Percentiles rank a stretch among this genome's conserved stretches.
phyloP scores from a whole-genome alignment of 2,329 filamentous ascomycete genomes.

The Biscogniauxia marginata region DNA sequence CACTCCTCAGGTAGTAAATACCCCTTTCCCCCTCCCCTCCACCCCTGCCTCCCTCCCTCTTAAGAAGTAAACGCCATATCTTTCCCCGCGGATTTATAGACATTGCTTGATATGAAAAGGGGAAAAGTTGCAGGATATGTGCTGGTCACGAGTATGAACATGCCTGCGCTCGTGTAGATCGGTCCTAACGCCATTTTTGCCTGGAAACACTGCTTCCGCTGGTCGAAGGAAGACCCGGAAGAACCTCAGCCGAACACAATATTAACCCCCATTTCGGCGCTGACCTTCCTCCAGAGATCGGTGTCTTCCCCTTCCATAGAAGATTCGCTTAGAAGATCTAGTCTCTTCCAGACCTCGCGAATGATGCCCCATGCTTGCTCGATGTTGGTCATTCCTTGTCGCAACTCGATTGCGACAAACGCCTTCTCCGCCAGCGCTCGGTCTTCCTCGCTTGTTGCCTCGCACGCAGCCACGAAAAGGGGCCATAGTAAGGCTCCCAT shows the following conservation, averaged over 20 bases:
- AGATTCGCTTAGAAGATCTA: constrained; percentile 37
- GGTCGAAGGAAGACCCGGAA: background rate
- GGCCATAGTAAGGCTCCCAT: constrained; percentile 66
- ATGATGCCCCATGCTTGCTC: constrained; percentile 59
- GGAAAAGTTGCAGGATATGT: background rate
- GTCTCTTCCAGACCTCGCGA: constrained; percentile 58
- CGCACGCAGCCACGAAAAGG: constrained; percentile 61
- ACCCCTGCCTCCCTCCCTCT: no score
- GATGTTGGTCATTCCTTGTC: constrained; percentile 67
- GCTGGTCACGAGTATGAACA: background rate
- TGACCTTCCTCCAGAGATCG: constrained; percentile 57
- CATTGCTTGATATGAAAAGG: background rate
- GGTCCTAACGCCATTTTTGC: background rate
- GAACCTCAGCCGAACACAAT: constrained; percentile 55
- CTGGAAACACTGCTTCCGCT: background rate
- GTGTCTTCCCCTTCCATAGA: constrained; percentile 21
- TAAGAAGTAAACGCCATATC: background rate
- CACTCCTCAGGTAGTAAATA: background rate
- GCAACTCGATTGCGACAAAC: constrained; percentile 52
- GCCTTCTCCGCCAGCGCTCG: constrained; percentile 49
- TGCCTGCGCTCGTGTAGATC: background rate
- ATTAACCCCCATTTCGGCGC: constrained; percentile 56
- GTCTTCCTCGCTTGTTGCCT: constrained; percentile 51
- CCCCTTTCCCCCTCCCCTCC: no score
- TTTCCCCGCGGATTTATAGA: background rate